A percentile compares a stretch with the other conserved stretches of the same genome.
phyloP scores from a whole-genome alignment of 495 filamentous ascomycete species.

The Letharia lupina region DNA sequence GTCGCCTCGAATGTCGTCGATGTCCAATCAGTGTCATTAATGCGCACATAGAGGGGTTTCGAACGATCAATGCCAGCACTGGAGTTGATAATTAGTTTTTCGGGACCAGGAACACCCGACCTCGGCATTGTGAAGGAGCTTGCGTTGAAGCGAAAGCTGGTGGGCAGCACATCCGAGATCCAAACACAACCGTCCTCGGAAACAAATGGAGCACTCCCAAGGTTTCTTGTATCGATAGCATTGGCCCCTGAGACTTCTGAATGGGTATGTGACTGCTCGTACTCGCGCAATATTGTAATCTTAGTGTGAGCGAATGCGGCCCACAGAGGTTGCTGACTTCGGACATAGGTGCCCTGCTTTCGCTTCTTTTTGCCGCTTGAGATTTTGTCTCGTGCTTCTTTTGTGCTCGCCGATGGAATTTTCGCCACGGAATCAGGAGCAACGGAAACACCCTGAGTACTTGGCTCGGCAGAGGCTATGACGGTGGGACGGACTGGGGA shows the following conservation, averaged over 20 bases:
- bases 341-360: slow-evolving; percentile 80
- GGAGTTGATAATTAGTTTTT: slow-evolving; percentile 18
- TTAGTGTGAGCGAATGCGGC: slow-evolving; percentile 89
- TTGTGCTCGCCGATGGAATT: slow-evolving; percentile 43
- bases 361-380: slow-evolving; percentile 69
- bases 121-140: slow-evolving; percentile 47
- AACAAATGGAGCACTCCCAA: slow-evolving; percentile 68
- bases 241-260: slow-evolving; percentile 64
- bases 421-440: slow-evolving; percentile 44
- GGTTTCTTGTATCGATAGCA: slow-evolving; percentile 68
- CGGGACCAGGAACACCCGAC: background rate
- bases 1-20: slow-evolving; percentile 61
- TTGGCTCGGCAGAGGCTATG: slow-evolving; percentile 36
- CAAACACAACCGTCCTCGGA: slow-evolving; percentile 69
- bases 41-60: slow-evolving; percentile 77
- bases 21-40: slow-evolving; percentile 85
- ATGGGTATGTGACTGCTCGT: slow-evolving; percentile 73
- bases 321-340: slow-evolving; percentile 89
- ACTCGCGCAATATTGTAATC: slow-evolving; percentile 87
- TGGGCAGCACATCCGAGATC: slow-evolving; percentile 76
- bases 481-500: slow-evolving; percentile 28
- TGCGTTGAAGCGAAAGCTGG: slow-evolving; percentile 74
- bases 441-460: slow-evolving; percentile 39
- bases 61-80: slow-evolving; percentile 48
- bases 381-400: slow-evolving; percentile 48